Percentiles rank a stretch among this genome's conserved stretches.
These are phyloP conservation scores for Ganoderma lingzhi DNA, from an alignment of 1,284 basidiomycete genomes.

Conservation along the genomic window DNA sequence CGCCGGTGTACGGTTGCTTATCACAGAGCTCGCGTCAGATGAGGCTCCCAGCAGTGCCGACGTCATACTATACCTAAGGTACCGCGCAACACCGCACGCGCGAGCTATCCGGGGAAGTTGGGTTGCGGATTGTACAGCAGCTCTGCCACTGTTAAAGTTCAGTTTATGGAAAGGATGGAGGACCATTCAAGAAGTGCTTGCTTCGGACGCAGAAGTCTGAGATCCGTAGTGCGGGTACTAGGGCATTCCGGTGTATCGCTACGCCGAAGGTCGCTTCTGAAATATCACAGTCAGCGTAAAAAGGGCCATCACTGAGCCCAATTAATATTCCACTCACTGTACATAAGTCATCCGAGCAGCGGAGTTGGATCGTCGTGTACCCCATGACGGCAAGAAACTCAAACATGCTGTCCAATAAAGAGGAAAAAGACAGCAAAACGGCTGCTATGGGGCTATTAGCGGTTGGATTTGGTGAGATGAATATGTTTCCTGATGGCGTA, in stretches of 20 bases:
- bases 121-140: neutral
- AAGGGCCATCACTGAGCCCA: neutral
- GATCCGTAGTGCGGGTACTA: neutral
- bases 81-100: neutral
- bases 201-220: neutral
- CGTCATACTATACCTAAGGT: neutral
- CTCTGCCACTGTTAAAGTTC: neutral
- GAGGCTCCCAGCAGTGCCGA: neutral
- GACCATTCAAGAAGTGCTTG: neutral
- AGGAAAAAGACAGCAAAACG: neutral
- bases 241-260: neutral
- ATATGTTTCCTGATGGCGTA: too few relatives aligned
- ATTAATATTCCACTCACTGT: neutral
- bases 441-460: too few relatives aligned
- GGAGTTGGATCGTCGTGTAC: too few relatives aligned
- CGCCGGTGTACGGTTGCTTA: neutral
- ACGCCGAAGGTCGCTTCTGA: neutral
- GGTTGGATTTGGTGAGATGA: too few relatives aligned
- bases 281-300: neutral
- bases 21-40: neutral
- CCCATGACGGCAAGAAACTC: too few relatives aligned
- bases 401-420: too few relatives aligned
- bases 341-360: neutral
- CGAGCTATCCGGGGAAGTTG: neutral
- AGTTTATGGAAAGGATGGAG: neutral